Evolutionary conservation across 106 monocot genomes (phyloP).

Genomic region (Dendrobium huoshanense): DNA sequence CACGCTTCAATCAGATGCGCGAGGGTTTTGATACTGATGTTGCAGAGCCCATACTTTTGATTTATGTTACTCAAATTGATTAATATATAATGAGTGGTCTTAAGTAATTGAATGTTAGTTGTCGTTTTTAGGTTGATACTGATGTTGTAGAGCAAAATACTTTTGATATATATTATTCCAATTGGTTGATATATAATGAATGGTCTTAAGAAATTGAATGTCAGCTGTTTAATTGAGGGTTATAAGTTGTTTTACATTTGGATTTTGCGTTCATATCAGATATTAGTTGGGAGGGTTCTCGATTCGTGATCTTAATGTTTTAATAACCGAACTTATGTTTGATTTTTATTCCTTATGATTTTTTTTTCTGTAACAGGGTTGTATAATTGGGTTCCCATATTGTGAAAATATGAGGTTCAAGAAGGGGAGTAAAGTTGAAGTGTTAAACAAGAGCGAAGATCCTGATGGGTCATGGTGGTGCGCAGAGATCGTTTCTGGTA

Average conservation of each 20-base stretch:
- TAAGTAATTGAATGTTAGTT: neutral
- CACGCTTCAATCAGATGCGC: neutral
- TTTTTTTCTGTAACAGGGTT: neutral
- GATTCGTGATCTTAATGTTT: neutral
- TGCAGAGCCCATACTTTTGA: neutral
- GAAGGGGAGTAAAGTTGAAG: conserved; percentile 40
- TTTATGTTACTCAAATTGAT: neutral
- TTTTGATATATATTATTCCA: neutral
- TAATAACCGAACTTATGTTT: neutral
- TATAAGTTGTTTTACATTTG: neutral
- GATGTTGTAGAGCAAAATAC: neutral
- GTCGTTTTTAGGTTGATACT: neutral
- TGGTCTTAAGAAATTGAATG: neutral
- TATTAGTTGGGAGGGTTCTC: neutral
- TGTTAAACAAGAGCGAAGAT: conserved; percentile 17
- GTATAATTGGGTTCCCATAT: neutral
- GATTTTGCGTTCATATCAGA: neutral
- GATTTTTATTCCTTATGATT: neutral
- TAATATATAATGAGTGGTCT: neutral
- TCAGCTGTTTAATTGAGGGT: neutral
- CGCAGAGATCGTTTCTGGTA: conserved; percentile 33
- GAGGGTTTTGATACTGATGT: neutral
- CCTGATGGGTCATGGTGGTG: conserved; percentile 30
- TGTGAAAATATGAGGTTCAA: conserved; percentile 24
- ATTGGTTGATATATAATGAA: neutral